These are phyloP conservation scores for Ophiostoma sp. DNA, from an alignment of 2,329 filamentous ascomycete species.

Conservation along the genomic window DNA sequence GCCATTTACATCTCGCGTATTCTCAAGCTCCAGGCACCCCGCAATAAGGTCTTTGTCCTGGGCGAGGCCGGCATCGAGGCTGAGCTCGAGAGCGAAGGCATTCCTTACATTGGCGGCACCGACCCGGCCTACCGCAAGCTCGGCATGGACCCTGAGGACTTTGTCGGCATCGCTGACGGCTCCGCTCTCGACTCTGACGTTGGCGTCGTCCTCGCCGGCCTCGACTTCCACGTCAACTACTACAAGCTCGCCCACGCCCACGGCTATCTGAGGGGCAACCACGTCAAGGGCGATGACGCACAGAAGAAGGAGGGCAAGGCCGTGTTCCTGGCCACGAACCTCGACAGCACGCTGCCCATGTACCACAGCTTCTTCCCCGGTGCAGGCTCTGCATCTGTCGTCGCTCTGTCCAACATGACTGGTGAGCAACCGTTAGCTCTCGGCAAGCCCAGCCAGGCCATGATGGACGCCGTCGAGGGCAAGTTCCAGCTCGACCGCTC, in stretches of 20 bases:
- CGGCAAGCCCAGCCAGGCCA: slow-evolving; percentile 95
- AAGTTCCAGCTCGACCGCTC: slow-evolving; percentile 86
- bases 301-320: slow-evolving; percentile 80
- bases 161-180: slow-evolving; percentile 71
- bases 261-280: slow-evolving; percentile 77
- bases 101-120: slow-evolving; percentile 83
- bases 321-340: slow-evolving; percentile 88
- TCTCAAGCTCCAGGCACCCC: slow-evolving; percentile 71
- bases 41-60: slow-evolving; percentile 92
- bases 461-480: slow-evolving; percentile 99
- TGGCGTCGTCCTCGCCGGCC: slow-evolving; percentile 80
- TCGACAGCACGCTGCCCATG: slow-evolving; percentile 84
- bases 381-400: slow-evolving; percentile 72
- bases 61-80: slow-evolving; percentile 90
- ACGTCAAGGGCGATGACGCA: slow-evolving; percentile 61
- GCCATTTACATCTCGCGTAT: slow-evolving; percentile 96
- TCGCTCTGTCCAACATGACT: slow-evolving; percentile 73
- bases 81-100: slow-evolving; percentile 76
- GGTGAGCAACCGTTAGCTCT: slow-evolving; percentile 71
- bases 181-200: slow-evolving; percentile 82
- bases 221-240: slow-evolving; percentile 96
- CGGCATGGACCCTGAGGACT: slow-evolving; percentile 80
- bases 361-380: slow-evolving; percentile 84
- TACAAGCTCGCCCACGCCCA: slow-evolving; percentile 82
- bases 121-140: slow-evolving; percentile 70